Conservation (phyloP, 78 protist genomes). For the Dictyostelium citrinum region DNA sequence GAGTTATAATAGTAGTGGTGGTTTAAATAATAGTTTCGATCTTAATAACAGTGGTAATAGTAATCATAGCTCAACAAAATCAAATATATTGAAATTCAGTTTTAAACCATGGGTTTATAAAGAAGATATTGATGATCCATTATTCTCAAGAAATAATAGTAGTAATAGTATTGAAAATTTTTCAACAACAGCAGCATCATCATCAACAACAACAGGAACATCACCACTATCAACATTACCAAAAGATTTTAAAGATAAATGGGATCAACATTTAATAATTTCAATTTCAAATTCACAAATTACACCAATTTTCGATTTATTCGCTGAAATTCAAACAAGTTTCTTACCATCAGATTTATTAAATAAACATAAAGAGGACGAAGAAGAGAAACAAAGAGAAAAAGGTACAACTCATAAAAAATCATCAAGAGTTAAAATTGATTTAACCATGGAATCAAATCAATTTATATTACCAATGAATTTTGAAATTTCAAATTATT, state of each 20-base stretch:
- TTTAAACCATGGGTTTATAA: neutral
- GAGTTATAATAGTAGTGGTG: neutral
- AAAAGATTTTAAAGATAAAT: neutral
- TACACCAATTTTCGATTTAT: conserved; percentile 38
- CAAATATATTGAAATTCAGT: neutral
- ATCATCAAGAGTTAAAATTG: neutral
- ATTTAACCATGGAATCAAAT: neutral
- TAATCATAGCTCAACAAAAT: neutral
- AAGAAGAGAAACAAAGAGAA: neutral
- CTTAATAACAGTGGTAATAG: neutral
- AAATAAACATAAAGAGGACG: neutral
- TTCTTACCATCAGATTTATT: neutral
- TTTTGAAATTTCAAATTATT: conserved; percentile 3
- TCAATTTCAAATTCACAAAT: neutral
- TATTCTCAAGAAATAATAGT: neutral
- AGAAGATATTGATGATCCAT: neutral
- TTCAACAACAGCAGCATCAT: neutral
- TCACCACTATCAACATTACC: neutral
- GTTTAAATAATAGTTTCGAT: neutral
- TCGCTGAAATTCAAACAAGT: conserved; percentile 25
- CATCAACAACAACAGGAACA: neutral
- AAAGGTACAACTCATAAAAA: neutral
- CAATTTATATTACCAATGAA: conserved; percentile 30
- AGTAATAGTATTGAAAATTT: neutral
- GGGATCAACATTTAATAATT: neutral